Evolutionary conservation across 306 rosid species (phyloP).

Genomic region (Clitoria ternatea): DNA sequence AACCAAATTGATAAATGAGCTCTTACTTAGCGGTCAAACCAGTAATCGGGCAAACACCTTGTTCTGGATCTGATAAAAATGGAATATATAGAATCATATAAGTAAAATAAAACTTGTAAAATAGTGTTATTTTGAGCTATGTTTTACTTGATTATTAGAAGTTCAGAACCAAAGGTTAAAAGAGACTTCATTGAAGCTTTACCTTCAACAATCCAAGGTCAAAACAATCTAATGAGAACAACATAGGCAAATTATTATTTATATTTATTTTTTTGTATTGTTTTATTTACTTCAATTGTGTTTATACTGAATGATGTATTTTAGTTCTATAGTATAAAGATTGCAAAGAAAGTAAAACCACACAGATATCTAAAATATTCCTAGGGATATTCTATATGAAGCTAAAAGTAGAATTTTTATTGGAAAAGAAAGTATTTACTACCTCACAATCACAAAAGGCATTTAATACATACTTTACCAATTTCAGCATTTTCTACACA

Average conservation of each 20-base stretch:
- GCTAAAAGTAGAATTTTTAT: too few relatives aligned
- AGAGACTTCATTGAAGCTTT: neutral
- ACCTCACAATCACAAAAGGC: too few relatives aligned
- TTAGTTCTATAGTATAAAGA: neutral
- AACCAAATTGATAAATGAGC: conserved; percentile 22
- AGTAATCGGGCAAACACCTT: conserved; percentile 71
- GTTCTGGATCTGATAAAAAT: conserved; percentile 91
- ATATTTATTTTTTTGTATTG: too few relatives aligned
- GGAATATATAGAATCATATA: neutral
- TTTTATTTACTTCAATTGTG: neutral
- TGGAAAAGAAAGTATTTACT: too few relatives aligned
- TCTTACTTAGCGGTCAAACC: conserved; percentile 98
- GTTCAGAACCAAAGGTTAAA: conserved; percentile 16
- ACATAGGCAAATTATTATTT: neutral
- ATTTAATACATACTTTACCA: too few relatives aligned
- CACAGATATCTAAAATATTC: neutral
- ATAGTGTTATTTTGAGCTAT: neutral
- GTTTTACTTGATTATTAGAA: conserved; percentile 7
- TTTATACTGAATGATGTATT: neutral
- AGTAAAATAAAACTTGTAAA: neutral
- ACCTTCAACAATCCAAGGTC: neutral
- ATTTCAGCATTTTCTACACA: too few relatives aligned
- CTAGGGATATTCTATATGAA: too few relatives aligned
- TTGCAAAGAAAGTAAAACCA: neutral
- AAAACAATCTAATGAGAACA: neutral